These are phyloP conservation scores for Davidsoniella eucalypti DNA, from an alignment of 2,329 filamentous ascomycete genomes.

Conservation along the genomic window DNA sequence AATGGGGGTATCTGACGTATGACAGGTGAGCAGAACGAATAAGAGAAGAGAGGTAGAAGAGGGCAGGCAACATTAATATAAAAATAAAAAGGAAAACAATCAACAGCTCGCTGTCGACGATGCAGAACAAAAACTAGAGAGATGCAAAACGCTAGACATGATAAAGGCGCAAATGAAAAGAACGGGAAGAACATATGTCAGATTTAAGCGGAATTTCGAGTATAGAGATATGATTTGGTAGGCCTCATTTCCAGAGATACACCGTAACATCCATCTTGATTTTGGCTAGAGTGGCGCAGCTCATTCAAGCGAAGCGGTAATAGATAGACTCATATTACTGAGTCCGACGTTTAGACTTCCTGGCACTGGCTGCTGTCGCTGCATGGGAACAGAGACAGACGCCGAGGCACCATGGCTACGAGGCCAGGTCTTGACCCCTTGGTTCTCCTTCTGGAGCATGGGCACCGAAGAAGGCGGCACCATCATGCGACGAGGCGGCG, in stretches of 20 bases:
- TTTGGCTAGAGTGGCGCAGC: too few relatives aligned
- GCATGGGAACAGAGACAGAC: constrained; percentile 4
- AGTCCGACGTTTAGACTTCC: too few relatives aligned
- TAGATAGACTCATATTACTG: too few relatives aligned
- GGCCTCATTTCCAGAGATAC: too few relatives aligned
- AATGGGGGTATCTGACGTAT: constrained; percentile 3
- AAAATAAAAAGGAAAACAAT: background rate
- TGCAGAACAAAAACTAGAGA: too few relatives aligned
- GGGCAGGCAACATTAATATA: background rate
- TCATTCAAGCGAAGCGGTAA: too few relatives aligned
- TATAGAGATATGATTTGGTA: too few relatives aligned
- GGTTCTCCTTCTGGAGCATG: background rate
- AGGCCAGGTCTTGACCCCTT: constrained; percentile 1
- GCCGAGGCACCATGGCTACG: constrained; percentile 7
- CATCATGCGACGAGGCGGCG: background rate
- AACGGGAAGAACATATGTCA: background rate
- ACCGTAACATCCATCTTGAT: too few relatives aligned
- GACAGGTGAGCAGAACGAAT: background rate
- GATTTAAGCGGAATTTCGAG: too few relatives aligned
- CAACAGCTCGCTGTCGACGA: background rate
- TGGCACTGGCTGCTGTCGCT: background rate
- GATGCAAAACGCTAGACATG: background rate
- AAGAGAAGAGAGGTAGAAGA: background rate
- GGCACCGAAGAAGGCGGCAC: background rate
- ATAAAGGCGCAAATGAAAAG: background rate